Evolutionary conservation across 192 early-diverging fungal species (phyloP).

Genomic region (Umbelopsis sp.): DNA sequence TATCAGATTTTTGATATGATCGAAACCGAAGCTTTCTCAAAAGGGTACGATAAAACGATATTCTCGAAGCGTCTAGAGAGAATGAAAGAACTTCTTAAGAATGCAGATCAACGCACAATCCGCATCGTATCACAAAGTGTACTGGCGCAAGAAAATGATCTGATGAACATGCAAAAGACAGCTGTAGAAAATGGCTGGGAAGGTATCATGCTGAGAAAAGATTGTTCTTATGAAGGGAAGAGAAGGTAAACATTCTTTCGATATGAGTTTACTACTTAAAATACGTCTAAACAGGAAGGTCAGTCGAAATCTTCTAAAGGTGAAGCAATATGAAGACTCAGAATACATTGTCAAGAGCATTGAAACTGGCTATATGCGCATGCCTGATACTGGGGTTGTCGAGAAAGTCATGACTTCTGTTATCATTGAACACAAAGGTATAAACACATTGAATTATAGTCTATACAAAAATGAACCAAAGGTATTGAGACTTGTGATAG

Average conservation of each 20-base stretch:
- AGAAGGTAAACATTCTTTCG: conserved; percentile 39
- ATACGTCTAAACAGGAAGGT: not conserved
- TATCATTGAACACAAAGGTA: conserved; percentile 47
- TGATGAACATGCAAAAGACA: conserved; percentile 32
- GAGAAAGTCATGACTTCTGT: conserved; percentile 45
- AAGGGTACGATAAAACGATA: conserved; percentile 18
- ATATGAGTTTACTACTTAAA: not conserved
- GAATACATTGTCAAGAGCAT: conserved; percentile 51
- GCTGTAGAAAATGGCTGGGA: conserved; percentile 52
- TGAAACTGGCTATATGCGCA: conserved; percentile 46
- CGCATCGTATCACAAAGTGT: conserved; percentile 32
- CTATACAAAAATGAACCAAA: not conserved
- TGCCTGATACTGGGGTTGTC: conserved; percentile 41
- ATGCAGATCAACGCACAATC: conserved; percentile 2
- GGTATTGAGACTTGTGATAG: conserved; percentile 2
- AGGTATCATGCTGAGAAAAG: conserved; percentile 51
- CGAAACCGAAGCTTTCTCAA: conserved; percentile 35
- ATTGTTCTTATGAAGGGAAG: conserved; percentile 55
- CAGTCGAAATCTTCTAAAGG: conserved; percentile 52
- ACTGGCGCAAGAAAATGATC: conserved; percentile 34
- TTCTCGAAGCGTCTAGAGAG: conserved; percentile 40
- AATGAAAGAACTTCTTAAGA: conserved; percentile 18
- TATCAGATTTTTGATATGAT: conserved; percentile 57
- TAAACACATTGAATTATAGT: not conserved
- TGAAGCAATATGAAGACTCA: conserved; percentile 58